Evolutionary conservation across 1,284 basidiomycete species (phyloP).

Genomic region (Puccinia novopanici): DNA sequence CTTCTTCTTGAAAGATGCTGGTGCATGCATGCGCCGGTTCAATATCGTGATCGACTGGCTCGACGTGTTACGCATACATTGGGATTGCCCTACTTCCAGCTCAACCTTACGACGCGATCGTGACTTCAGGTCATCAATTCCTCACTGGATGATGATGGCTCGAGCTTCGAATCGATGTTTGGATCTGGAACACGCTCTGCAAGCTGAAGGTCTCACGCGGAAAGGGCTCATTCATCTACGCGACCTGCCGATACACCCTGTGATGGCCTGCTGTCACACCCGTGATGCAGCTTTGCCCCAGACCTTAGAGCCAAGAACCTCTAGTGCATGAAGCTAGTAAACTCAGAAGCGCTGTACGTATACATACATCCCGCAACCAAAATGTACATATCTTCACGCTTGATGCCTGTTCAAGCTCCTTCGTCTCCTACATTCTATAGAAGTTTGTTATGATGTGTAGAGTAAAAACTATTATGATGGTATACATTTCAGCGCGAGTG

Average conservation of each 20-base stretch:
- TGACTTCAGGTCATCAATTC: background rate
- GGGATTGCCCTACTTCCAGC: slow-evolving; percentile 10
- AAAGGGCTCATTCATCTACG: background rate
- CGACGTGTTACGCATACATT: background rate
- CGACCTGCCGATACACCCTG: no score
- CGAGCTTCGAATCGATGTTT: background rate
- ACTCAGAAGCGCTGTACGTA: no score
- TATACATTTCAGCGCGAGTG: no score
- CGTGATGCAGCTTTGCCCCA: no score
- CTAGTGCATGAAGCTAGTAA: background rate
- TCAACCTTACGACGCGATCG: slow-evolving; percentile 14
- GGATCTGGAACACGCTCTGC: slow-evolving; percentile 3
- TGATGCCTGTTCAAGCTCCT: background rate
- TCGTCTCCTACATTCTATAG: background rate
- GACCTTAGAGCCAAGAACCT: slow-evolving; percentile 15
- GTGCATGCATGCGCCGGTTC: background rate
- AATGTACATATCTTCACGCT: background rate
- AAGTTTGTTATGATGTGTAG: no score
- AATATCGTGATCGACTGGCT: background rate
- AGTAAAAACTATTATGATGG: no score
- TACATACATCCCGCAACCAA: slow-evolving; percentile 10
- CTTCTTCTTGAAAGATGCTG: background rate
- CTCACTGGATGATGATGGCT: no score
- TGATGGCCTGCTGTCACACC: no score
- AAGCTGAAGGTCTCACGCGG: background rate